phyloP scores from a whole-genome alignment of 2,329 filamentous ascomycete genomes.

The Colletotrichum neosansevieriae region DNA sequence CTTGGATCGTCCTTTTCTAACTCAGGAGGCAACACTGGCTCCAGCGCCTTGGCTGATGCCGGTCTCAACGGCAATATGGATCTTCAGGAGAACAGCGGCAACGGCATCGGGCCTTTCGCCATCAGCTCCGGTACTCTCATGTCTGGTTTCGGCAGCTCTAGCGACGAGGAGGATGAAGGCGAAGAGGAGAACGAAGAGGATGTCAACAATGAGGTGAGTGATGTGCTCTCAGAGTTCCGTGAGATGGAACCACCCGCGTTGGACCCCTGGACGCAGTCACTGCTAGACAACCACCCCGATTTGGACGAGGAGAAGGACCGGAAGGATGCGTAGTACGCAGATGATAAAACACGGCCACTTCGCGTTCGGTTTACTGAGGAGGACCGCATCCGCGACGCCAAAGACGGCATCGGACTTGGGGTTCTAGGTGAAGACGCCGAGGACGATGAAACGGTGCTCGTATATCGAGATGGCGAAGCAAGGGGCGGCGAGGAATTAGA shows the following conservation, averaged over 20 bases:
- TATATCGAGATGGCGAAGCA: slow-evolving; percentile 1
- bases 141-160: slow-evolving; percentile 93
- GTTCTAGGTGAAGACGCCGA: slow-evolving; percentile 2
- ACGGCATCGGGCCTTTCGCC: slow-evolving; percentile 78
- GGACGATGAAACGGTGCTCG: slow-evolving; percentile 15
- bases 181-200: slow-evolving; percentile 87
- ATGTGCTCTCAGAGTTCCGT: slow-evolving; percentile 43
- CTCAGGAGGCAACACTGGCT: slow-evolving; percentile 41
- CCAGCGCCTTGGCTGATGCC: slow-evolving; percentile 39
- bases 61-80: slow-evolving; percentile 65
- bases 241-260: slow-evolving; percentile 36
- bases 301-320: slow-evolving; percentile 40
- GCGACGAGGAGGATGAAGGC: slow-evolving; percentile 96
- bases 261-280: slow-evolving; percentile 39
- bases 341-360: neutral
- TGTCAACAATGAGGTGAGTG: slow-evolving; percentile 75
- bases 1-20: slow-evolving; percentile 51
- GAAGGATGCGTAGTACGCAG: slow-evolving; percentile 40
- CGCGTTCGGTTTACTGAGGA: slow-evolving; percentile 1
- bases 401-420: slow-evolving; percentile 4
- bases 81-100: slow-evolving; percentile 71
- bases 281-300: slow-evolving; percentile 44
- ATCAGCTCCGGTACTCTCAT: slow-evolving; percentile 81
- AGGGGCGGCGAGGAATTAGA: slow-evolving; percentile 12
- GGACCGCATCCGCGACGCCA: neutral